Evolutionary conservation across 164 flowering plant genomes (phyloP), one percentile per base, ranked within the genome.

Genomic region (Saururus chinensis): DNA sequence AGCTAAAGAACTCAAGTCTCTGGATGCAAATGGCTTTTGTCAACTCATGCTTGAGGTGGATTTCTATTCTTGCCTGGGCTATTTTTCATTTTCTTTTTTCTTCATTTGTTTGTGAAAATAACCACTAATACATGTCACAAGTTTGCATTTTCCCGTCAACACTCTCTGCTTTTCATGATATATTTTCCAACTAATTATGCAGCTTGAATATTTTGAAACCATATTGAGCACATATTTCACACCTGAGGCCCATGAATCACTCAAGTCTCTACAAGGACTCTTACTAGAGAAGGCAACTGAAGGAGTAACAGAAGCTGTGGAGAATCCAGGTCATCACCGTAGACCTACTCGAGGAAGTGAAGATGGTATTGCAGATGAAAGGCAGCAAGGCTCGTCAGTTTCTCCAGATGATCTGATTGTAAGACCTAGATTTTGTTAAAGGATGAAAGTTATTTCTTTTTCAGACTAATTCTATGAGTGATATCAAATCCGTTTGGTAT

Each of bases 11-110:
- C 88, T 95, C 51, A 82, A 79, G 72, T 77, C 84, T 59, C 68
- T 91, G 75, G 99, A 95, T 80, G 76, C 97, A 64, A 95, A 87
- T 81, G 99, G 99, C 65, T 95, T 91, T 66, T 95, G 92, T 69
- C 99, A 91, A 78, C 91, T 95, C 71, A 95, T 89, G 97, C 95
- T 91, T 70, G 99, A 95, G 99, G 99, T 86, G 63, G 74, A 35
- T 59, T 22, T 45, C 40, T 22, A 1, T 17, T 48, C 12, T 4
- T 42, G 37, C 37, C 37, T 30, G 37, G 37, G 9, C 19, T 0
- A 55, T 55, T 23, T n/a, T 55, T 24, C 25, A 7, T 41, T 16
- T 60, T 19, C 23, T 51, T 26, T 37, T 26, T 53, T 35, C 40
- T 19, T 59, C 35, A 59, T 48, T 51, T 51, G 30, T 24, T 60